Evolutionary conservation across 345 rosid species (phyloP), one percentile per base, ranked within the genome.

Genomic region (Boechera retrofracta): DNA sequence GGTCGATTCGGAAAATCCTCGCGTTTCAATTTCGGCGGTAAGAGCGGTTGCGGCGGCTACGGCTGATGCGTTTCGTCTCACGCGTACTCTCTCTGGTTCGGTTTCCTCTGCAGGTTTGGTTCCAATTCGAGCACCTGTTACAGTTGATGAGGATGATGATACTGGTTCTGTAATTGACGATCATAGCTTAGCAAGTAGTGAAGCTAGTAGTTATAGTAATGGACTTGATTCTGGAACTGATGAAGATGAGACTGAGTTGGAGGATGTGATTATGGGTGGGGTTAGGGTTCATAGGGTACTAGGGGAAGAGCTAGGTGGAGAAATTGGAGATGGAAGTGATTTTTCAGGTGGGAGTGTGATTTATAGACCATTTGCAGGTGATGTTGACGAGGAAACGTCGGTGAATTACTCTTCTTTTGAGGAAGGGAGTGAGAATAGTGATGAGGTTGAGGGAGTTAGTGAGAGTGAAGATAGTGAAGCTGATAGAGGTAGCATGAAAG

Each of bases 51-150:
- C 77, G 56, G 73, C 35, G 6, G 74, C 18, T 6, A 63, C 36
- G 45, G 69, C 72, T 57, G 71, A 73, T 32, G 52, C 69, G 32
- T 28, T 58, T 38, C 61, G 62, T 48, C 67, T 62, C 62, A 48
- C 71, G 5, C 69, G 77, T 10, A 62, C 18, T 5, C 80, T 84
- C 84, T 83, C 82, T 18, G 73, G 59, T 38, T 76, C 83, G 39
- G 60, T 82, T 33, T 71, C 80, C 0, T 28, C 79, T 7, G 21
- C 87, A 42, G 85, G 89, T 80, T 86, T 87, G 56, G 45, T 86
- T 33, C 88, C 83, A 13, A 85, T 93, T 36, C 87, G 95, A 68
- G 97, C 98, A 82, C 98, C 91, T 75, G 36, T 84, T 71, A 87
- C 93, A 12, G 7, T 70, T 53, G 91, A 87, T 45, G 86, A 85